A percentile compares a stretch with the other conserved stretches of the same genome.
phyloP scores from a whole-genome alignment of 371 early-diverging fungal genomes.

The Apophysomyces elegans region DNA sequence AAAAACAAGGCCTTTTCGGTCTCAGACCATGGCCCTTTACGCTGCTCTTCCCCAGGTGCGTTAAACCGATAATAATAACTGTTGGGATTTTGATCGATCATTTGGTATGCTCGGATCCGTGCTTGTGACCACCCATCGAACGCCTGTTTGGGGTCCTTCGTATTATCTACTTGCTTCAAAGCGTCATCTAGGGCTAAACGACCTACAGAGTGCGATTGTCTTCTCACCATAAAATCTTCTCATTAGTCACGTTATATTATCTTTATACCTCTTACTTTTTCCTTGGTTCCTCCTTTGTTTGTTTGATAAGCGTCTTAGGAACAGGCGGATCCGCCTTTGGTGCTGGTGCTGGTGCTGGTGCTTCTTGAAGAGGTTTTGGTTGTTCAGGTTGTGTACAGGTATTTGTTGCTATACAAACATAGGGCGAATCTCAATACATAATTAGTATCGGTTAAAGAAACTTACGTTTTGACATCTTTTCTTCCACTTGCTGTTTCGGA shows the following conservation, averaged over 20 bases:
- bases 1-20: slow-evolving; percentile 84
- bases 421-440: too few relatives aligned
- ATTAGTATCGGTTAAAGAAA: too few relatives aligned
- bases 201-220: slow-evolving; percentile 72
- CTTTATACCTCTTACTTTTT: background rate
- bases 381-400: background rate
- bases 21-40: slow-evolving; percentile 85
- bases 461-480: background rate
- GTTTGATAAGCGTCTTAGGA: background rate
- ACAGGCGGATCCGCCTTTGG: background rate
- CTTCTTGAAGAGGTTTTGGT: background rate
- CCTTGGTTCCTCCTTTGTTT: background rate
- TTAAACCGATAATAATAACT: slow-evolving; percentile 95
- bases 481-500: background rate
- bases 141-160: slow-evolving; percentile 71
- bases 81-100: slow-evolving; percentile 89
- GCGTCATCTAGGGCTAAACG: slow-evolving; percentile 87
- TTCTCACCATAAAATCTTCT: slow-evolving; percentile 10
- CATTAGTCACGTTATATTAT: background rate
- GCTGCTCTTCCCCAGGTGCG: slow-evolving; percentile 91
- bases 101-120: slow-evolving; percentile 85
- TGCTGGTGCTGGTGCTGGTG: background rate
- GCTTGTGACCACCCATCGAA: slow-evolving; percentile 95
- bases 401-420: too few relatives aligned
- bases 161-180: slow-evolving; percentile 78